Base-by-base conservation (phyloP, 1,284 basidiomycete genomes). In the Cutaneotrichosporon dermatis region DNA sequence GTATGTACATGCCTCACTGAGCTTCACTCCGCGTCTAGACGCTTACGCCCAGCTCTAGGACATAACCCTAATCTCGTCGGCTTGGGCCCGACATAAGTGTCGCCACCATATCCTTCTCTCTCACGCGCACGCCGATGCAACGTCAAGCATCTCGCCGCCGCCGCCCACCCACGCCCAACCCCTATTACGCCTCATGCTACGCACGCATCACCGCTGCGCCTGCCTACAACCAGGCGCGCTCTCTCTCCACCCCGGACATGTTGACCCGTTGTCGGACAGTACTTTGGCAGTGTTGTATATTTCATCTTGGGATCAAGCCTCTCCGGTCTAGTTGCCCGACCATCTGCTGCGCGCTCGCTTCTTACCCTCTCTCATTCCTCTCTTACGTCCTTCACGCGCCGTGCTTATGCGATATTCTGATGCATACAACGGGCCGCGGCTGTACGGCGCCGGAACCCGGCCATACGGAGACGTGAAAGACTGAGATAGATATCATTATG, bases 341-440 rank as follows among this genome's bases (percentile, higher is more conserved):
- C 25, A 25, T 25, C 25, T 25, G 25, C 25, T 25, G 25, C 25
- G 25, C 25, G 25, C 25, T 25, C 25, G 25, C 25, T 25, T 25
- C 25, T 25, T 25, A 25, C 25, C 16, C 11, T 34, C 15, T 46
- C 45, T 6, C 45, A 8, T 49, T 33, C 8, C 34, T 36, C 6
- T 12, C 11, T n/a, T 35, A 9, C 7, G 33, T 7, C 34, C 46
- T 34, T n/a, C 6, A 49, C 10, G 25, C 5, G 46, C 46, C 33
- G 33, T n/a, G 35, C 10, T 8, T 10, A 33, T 39, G 51, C 44
- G 51, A 45, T 45, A 58, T 52, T 51, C 51, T 58, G 51, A 58
- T 58, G 57, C 57, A 58, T 58, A 58, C 57, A 58, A 54, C 57
- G 57, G 51, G 55, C 25, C 37, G 39, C 50, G 50, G 50, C 50